These are phyloP conservation scores for Sarocladiaceae sp. DNA, from an alignment of 2,329 filamentous ascomycete species.

Conservation along the genomic window DNA sequence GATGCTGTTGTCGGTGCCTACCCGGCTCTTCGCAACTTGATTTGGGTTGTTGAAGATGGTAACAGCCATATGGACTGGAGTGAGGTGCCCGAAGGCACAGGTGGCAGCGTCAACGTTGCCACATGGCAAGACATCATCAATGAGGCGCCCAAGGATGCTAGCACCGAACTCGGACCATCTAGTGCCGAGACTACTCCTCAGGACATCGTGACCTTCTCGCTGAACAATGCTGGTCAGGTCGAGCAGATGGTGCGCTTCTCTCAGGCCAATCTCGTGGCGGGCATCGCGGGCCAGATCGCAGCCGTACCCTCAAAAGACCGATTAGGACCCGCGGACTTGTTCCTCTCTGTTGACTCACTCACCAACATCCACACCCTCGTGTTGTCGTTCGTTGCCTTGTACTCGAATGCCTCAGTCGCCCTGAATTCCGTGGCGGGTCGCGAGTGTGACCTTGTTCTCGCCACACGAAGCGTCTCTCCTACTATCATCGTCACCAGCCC, in stretches of 20 bases:
- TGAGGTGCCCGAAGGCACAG: conserved; percentile 73
- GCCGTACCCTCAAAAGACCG: conserved; percentile 73
- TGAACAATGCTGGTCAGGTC: conserved; percentile 42
- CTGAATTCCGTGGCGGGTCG: conserved; percentile 83
- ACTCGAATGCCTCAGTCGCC: conserved; percentile 77
- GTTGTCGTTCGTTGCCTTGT: conserved; percentile 78
- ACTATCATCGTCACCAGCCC: conserved; percentile 80
- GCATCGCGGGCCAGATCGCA: conserved; percentile 71
- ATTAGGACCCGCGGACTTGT: conserved; percentile 69
- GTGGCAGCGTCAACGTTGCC: conserved; percentile 71
- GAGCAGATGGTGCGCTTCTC: conserved; percentile 79
- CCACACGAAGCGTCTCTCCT: conserved; percentile 70
- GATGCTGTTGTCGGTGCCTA: conserved; percentile 66
- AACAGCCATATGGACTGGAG: conserved; percentile 96
- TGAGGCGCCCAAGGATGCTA: conserved; percentile 57
- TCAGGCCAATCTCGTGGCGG: conserved; percentile 82
- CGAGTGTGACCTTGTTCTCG: conserved; percentile 66
- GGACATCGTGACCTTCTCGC: conserved; percentile 66
- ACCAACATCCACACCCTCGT: conserved; percentile 75
- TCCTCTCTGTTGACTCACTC: conserved; percentile 80
- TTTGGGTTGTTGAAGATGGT: conserved; percentile 91
- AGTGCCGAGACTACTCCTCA: conserved; percentile 45
- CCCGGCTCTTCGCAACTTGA: conserved; percentile 67
- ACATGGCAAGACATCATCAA: conserved; percentile 90
- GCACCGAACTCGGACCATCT: conserved; percentile 59